phyloP scores from a whole-genome alignment of 805 yeast species.

The Cephaloascus albidus region DNA sequence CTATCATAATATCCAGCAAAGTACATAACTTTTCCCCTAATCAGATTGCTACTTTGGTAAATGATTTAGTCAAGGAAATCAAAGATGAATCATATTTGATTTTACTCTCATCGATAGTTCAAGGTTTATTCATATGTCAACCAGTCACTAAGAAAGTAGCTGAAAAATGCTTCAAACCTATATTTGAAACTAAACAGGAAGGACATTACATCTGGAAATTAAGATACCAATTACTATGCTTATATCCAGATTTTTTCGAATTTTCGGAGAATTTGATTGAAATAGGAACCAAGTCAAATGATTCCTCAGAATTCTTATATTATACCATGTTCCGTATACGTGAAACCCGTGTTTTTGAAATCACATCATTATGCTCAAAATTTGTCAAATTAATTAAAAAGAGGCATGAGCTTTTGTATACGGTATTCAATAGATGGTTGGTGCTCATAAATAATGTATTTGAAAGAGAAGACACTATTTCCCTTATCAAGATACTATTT shows the following conservation, averaged over 20 bases:
- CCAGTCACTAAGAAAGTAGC: conserved; percentile 9
- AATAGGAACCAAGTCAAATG: background rate
- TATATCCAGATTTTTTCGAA: conserved; percentile 12
- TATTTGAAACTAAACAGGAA: conserved; percentile 7
- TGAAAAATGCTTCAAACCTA: conserved; percentile 10
- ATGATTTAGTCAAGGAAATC: conserved; percentile 7
- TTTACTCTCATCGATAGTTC: conserved; percentile 16
- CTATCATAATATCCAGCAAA: conserved; percentile 26
- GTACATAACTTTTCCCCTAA: conserved; percentile 34
- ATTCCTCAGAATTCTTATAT: conserved; percentile 12
- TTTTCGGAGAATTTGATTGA: conserved; percentile 3
- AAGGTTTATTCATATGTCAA: conserved; percentile 31
- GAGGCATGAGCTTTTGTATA: conserved; percentile 6
- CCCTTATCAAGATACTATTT: conserved; percentile 19
- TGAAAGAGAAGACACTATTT: conserved; percentile 14
- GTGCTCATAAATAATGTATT: conserved; percentile 32
- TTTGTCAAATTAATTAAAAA: conserved; percentile 15
- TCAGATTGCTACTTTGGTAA: conserved; percentile 25
- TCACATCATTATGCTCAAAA: conserved; percentile 6
- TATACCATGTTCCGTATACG: conserved; percentile 38
- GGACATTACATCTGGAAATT: conserved; percentile 31
- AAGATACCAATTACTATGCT: conserved; percentile 35
- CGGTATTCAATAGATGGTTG: conserved; percentile 44
- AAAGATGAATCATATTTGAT: conserved; percentile 2
- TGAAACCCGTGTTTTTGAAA: conserved; percentile 28